Evolutionary conservation across 83 land plant genomes (phyloP).

Genomic region (Thuja plicata): DNA sequence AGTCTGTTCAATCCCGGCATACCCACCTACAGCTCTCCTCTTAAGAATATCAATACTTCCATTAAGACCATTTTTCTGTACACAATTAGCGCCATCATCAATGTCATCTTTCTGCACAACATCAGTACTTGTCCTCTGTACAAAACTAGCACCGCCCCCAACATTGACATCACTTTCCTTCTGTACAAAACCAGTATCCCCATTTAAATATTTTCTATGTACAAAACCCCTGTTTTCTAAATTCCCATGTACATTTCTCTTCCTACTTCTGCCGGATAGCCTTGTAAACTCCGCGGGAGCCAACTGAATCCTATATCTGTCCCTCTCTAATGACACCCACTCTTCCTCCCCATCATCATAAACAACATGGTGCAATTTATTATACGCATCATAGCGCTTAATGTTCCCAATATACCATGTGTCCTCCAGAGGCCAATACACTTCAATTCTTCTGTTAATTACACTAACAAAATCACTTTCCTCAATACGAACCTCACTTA

Average conservation of each 20-base stretch:
- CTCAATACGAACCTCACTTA: conserved; percentile 39
- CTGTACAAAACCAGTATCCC: neutral
- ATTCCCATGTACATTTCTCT: neutral
- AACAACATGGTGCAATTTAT: conserved; percentile 53
- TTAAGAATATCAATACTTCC: neutral
- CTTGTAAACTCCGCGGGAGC: conserved; percentile 47
- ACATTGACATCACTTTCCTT: neutral
- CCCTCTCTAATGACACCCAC: conserved; percentile 67
- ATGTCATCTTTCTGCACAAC: neutral
- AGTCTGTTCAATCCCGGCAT: neutral
- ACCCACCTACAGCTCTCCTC: neutral
- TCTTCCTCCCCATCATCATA: conserved; percentile 84
- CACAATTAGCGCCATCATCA: neutral
- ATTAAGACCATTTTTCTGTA: neutral
- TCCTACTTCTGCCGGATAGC: neutral
- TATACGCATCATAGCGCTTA: conserved; percentile 46
- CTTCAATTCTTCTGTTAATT: conserved; percentile 55
- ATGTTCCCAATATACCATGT: conserved; percentile 69
- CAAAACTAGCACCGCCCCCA: neutral
- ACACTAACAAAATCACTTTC: conserved; percentile 44
- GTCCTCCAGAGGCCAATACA: conserved; percentile 74
- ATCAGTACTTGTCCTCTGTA: neutral
- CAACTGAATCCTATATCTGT: conserved; percentile 58
- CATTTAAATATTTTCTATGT: neutral
- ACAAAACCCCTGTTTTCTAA: neutral